Evolutionary conservation across 1,139 yeast species (phyloP), one percentile per base, ranked within the genome.

Genomic region (Magnusiomyces sp.): DNA sequence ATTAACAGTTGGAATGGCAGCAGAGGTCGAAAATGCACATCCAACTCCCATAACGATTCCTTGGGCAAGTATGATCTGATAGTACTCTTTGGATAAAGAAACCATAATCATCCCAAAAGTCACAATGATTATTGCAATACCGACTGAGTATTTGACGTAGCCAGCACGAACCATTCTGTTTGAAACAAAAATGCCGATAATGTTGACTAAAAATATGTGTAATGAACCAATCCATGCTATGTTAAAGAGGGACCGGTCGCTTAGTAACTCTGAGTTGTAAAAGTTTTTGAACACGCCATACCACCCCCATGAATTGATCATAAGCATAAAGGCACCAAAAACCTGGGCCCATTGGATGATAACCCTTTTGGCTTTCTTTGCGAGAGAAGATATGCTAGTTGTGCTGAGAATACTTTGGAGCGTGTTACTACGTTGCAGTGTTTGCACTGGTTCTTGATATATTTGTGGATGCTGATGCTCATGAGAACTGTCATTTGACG

Each of bases 31-130:
- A 37, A 47, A 50, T 7, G 49, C 49, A 27, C 46, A 55, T 0
- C 83, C 83, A 3, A 75, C 49, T 0, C 82, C 83, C 7, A 73
- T 65, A 20, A 72, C 60, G 1, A 76, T 58, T 11, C 81, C 75
- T 59, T 75, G 77, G 2, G 79, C 67, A 17, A 79, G 63, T 17
- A 80, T 65, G 55, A 78, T 75, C 51, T 80, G 83, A 59, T 69
- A 72, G 31, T 76, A 71, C 11, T 66, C 60, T 0, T 63, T 65
- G 57, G 79, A 71, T 51, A 72, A 70, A 2, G 80, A 81, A 5
- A 77, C 69, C 9, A 74, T 68, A 52, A 79, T 61, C 34, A 79
- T 62, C 1, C 81, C 81, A 7, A 64, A 66, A 37, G 70, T 62
- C 5, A 76, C 74, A 31, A 65, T 61, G 45, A 65, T 23, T 23